Percentiles rank a stretch among this genome's conserved stretches.
These are phyloP conservation scores for Trapa incisa DNA, from an alignment of 345 rosid genomes.

Conservation along the genomic window DNA sequence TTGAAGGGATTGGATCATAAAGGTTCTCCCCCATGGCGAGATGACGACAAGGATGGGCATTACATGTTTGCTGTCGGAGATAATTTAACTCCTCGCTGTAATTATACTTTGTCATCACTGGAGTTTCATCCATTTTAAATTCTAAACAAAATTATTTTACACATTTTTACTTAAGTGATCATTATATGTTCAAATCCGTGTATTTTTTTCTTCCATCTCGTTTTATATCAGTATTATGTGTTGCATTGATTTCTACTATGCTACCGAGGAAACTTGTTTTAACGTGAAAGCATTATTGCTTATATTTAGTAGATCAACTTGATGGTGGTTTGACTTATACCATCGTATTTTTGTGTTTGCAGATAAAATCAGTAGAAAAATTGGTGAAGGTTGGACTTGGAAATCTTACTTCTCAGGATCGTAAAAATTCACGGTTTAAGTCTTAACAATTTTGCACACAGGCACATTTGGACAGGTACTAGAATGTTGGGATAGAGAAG, in stretches of 20 bases:
- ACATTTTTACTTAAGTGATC: no score
- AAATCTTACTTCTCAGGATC: not conserved
- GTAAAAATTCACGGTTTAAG: not conserved
- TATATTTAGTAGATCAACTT: not conserved
- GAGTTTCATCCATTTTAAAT: constrained; percentile 9
- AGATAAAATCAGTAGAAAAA: constrained; percentile 55
- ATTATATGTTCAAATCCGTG: no score
- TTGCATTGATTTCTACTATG: not conserved
- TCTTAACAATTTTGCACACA: constrained; percentile 11
- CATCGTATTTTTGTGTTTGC: constrained; percentile 15
- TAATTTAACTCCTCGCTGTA: constrained; percentile 66
- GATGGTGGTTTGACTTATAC: not conserved
- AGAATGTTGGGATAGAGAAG: constrained; percentile 69
- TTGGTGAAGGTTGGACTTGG: constrained; percentile 50
- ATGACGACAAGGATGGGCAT: constrained; percentile 71
- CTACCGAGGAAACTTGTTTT: not conserved
- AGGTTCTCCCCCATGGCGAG: constrained; percentile 56
- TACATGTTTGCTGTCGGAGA: constrained; percentile 60
- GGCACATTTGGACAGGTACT: constrained; percentile 15
- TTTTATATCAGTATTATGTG: not conserved
- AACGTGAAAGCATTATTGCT: not conserved
- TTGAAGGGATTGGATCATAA: constrained; percentile 47
- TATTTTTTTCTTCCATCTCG: no score
- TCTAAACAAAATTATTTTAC: not conserved
- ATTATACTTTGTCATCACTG: constrained; percentile 29